Conservation (phyloP, 805 yeast genomes). For the Suhomyces pyralidae region DNA sequence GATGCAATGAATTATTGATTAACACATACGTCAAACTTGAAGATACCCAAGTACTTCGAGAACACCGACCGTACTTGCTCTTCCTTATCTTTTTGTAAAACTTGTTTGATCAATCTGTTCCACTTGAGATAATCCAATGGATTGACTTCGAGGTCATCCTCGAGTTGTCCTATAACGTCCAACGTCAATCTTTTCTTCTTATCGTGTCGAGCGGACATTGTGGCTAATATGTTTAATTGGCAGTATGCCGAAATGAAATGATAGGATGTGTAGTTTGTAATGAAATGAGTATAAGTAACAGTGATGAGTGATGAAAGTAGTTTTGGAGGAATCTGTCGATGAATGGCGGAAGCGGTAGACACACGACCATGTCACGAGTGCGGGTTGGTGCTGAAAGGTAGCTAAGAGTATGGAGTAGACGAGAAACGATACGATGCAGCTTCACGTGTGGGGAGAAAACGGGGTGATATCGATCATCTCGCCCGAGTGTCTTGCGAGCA, state of each 20-base stretch:
- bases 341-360: background rate
- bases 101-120: constrained; percentile 52
- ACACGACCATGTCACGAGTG: background rate
- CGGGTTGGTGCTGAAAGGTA: background rate
- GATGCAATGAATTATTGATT: background rate
- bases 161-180: constrained; percentile 59
- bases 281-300: background rate
- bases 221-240: background rate
- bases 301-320: background rate
- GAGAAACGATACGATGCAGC: constrained; percentile 17
- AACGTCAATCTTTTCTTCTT: constrained; percentile 24
- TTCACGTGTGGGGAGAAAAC: constrained; percentile 57
- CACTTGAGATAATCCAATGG: constrained; percentile 57
- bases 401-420: background rate
- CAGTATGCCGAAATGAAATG: background rate
- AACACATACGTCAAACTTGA: constrained; percentile 55
- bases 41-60: constrained; percentile 58
- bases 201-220: constrained; percentile 7
- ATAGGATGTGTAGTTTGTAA: background rate
- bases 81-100: constrained; percentile 49
- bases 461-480: constrained; percentile 42
- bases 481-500: constrained; percentile 49
- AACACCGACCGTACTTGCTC: constrained; percentile 58
- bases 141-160: constrained; percentile 49
- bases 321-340: background rate